Conservation (phyloP, 2,329 filamentous ascomycete species). For the Cylindrodendrum hubeiense region DNA sequence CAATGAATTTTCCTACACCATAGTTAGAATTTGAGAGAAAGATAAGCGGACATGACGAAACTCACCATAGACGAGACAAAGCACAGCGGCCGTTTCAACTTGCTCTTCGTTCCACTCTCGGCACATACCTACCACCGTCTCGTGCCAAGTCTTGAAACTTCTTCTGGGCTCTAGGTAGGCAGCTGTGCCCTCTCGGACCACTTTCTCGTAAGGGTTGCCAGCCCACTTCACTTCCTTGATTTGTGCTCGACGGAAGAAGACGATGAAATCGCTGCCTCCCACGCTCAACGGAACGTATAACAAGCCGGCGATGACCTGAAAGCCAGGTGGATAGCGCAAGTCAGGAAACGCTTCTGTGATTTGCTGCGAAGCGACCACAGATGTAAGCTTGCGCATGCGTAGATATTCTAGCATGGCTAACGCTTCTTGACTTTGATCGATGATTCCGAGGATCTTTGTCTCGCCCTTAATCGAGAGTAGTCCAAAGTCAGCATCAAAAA, state of each 20-base stretch:
- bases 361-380: conserved; percentile 84
- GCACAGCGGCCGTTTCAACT: conserved; percentile 86
- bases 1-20: conserved; percentile 77
- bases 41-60: background rate
- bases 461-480: conserved; percentile 88
- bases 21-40: background rate
- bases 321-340: conserved; percentile 82
- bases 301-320: conserved; percentile 81
- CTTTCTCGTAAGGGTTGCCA: conserved; percentile 87
- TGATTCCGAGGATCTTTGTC: conserved; percentile 83
- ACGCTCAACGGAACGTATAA: conserved; percentile 85
- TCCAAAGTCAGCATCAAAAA: conserved; percentile 91
- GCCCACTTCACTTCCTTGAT: conserved; percentile 85
- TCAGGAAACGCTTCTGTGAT: conserved; percentile 84
- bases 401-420: conserved; percentile 88
- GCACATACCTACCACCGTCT: conserved; percentile 84
- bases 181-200: conserved; percentile 77
- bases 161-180: conserved; percentile 82
- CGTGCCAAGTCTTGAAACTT: conserved; percentile 85
- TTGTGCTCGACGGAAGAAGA: conserved; percentile 87
- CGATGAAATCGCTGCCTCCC: conserved; percentile 86
- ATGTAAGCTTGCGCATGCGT: conserved; percentile 78
- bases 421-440: conserved; percentile 84
- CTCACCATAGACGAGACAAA: conserved; percentile 88
- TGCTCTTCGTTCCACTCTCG: conserved; percentile 92